Evolutionary conservation across 2,329 filamentous ascomycete genomes (phyloP).

Genomic region (Chrysosporium queenslandicum): DNA sequence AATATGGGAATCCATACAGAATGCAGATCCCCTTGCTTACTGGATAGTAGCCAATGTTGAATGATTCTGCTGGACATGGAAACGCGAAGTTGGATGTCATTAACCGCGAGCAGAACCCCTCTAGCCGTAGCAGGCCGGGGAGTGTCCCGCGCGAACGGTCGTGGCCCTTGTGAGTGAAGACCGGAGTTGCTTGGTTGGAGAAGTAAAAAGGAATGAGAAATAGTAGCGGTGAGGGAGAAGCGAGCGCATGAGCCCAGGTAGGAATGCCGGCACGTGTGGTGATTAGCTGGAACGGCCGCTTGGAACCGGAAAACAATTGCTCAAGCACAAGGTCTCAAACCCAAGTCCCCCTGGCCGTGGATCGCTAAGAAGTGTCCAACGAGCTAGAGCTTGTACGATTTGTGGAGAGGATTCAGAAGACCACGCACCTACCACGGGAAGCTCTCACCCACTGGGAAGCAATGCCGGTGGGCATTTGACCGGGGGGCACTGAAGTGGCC

Average conservation of each 20-base stretch:
- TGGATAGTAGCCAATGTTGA: neutral
- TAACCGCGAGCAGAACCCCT: neutral
- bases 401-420: neutral
- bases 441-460: constrained; percentile 7
- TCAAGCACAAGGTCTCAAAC: neutral
- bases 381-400: neutral
- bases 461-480: neutral
- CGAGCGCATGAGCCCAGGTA: neutral
- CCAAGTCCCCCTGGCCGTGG: neutral
- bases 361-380: neutral
- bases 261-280: neutral
- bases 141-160: neutral
- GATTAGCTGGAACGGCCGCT: neutral
- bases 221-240: neutral
- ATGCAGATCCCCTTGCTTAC: neutral
- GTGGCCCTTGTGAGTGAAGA: neutral
- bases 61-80: neutral
- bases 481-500: neutral
- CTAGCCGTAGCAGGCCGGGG: neutral
- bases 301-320: constrained; percentile 3
- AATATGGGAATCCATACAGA: neutral
- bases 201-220: neutral
- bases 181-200: neutral
- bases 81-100: neutral
- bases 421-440: neutral